These are phyloP conservation scores for Graphilbum fragrans DNA, from an alignment of 2,329 filamentous ascomycete species.

Conservation along the genomic window DNA sequence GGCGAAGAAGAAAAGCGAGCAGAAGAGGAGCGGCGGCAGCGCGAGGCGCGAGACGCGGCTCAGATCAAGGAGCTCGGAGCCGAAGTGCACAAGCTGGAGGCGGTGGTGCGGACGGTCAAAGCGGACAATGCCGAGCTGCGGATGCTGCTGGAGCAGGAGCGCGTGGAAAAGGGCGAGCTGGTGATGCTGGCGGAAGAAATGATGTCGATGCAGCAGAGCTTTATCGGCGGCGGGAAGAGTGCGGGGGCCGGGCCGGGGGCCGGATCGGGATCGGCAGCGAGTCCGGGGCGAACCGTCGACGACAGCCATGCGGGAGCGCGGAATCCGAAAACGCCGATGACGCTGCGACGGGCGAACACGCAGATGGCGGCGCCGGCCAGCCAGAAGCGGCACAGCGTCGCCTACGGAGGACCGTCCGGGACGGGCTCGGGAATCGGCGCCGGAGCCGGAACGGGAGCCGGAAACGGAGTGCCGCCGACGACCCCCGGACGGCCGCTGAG, in stretches of 20 bases:
- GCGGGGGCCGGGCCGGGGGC: constrained; percentile 9
- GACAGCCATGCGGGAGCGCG: neutral
- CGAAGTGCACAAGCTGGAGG: constrained; percentile 61
- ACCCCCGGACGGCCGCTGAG: constrained; percentile 13
- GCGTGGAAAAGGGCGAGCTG: constrained; percentile 73
- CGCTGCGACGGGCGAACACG: neutral
- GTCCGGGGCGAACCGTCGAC: too few species aligned
- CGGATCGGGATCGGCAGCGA: too few species aligned
- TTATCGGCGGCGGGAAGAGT: constrained; percentile 20
- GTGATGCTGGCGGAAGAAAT: constrained; percentile 76
- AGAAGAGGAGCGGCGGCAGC: constrained; percentile 38
- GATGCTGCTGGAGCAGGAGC: constrained; percentile 56
- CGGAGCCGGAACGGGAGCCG: neutral
- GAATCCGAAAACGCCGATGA: constrained; percentile 5
- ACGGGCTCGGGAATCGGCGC: constrained; percentile 5
- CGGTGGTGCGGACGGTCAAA: constrained; percentile 58
- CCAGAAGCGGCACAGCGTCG: neutral
- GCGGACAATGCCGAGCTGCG: constrained; percentile 56
- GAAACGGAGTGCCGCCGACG: constrained; percentile 9
- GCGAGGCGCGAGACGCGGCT: constrained; percentile 53
- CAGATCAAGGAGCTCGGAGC: constrained; percentile 60
- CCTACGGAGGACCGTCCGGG: neutral
- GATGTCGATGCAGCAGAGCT: constrained; percentile 52
- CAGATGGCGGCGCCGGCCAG: neutral
- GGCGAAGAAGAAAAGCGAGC: constrained; percentile 24